Percentiles rank a stretch among this genome's conserved stretches.
phyloP scores from a whole-genome alignment of 2,329 filamentous ascomycete species.

The Penicillium capsulatum region DNA sequence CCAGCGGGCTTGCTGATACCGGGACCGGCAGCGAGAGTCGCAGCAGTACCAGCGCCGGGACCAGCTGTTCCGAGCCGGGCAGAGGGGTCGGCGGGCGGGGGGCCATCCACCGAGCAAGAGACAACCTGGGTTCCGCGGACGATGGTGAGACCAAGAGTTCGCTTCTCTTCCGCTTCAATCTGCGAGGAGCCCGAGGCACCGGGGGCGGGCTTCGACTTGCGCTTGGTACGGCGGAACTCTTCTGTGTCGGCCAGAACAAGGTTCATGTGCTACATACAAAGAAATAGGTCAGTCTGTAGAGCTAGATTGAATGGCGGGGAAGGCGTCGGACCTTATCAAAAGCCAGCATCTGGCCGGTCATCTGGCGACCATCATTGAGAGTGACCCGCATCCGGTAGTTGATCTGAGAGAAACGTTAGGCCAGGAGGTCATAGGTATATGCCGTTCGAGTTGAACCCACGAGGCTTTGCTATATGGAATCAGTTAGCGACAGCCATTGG shows the following conservation, averaged over 20 bases:
- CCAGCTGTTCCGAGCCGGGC: conserved; percentile 77
- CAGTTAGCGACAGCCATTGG: conserved; percentile 51
- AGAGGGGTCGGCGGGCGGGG: conserved; percentile 88
- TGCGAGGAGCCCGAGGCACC: conserved; percentile 59
- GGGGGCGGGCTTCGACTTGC: conserved; percentile 66
- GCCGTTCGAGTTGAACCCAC: conserved; percentile 44
- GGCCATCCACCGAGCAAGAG: conserved; percentile 90
- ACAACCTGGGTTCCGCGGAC: conserved; percentile 92
- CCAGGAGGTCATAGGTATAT: not conserved
- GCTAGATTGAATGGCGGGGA: conserved; percentile 5
- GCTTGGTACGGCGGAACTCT: conserved; percentile 89
- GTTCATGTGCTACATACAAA: conserved; percentile 82
- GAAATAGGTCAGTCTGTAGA: conserved; percentile 8
- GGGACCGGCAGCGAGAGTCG: conserved; percentile 73
- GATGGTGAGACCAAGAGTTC: conserved; percentile 91
- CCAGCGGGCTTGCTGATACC: conserved; percentile 90
- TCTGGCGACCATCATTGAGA: conserved; percentile 88
- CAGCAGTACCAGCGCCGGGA: conserved; percentile 56
- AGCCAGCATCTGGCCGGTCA: conserved; percentile 96
- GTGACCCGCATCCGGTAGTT: conserved; percentile 99
- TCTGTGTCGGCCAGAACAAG: conserved; percentile 97
- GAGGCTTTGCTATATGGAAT: conserved; percentile 56
- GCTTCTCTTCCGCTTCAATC: conserved; percentile 91
- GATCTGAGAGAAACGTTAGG: conserved; percentile 66
- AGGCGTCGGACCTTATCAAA: conserved; percentile 78